Base-by-base conservation (phyloP, 768 basidiomycete species). In the Boletus tylopilopsis region DNA sequence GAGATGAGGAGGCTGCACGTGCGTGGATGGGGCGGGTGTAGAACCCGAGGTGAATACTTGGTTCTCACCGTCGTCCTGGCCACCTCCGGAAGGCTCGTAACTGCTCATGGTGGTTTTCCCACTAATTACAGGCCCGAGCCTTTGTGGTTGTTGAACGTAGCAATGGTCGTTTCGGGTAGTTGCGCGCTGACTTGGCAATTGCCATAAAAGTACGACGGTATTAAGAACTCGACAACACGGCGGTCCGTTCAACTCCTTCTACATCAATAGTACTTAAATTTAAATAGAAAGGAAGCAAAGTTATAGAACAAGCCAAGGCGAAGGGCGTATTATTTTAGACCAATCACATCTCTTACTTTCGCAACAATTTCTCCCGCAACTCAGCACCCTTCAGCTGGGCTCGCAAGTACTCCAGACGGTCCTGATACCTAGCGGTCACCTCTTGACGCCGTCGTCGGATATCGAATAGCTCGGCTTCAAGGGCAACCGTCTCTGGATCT, bases 301-400 rank as follows among this genome's bases (percentile, higher is more conserved):
- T 18, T 51, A 51, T 51, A 43, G 46, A 44, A 55, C 55, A 58
- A 50, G 23, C 13, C 23, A 36, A 15, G 23, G 43, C 18, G 38
- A 55, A 51, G 47, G 57, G 38, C 44, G 42, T 29, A 16, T 32
- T 10, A 33, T 27, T 32, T 42, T 27, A 16, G 27, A 27, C 27
- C 39, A 48, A 39, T 25, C n/a, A 34, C 27, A 29, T 36, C 43
- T 22, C 38, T 73, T 57, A 82, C 64, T 77, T 84, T 63, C 78
- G 81, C 73, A 86, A 56, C 57, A 92, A 68, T 64, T 89, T 88
- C 72, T 92, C 90, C 54, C 86, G 87, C 60, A 92, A 64, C 69
- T 90, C 85, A 2, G 88, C 90, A 18, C 86, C 85, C 69, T 90
- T 90, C 62, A 92, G 63, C 68, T 87, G 85, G 32, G 90, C 90